Evolutionary conservation across 768 basidiomycete species (phyloP), one percentile per base, ranked within the genome.

Genomic region (Leccinum variicolor): DNA sequence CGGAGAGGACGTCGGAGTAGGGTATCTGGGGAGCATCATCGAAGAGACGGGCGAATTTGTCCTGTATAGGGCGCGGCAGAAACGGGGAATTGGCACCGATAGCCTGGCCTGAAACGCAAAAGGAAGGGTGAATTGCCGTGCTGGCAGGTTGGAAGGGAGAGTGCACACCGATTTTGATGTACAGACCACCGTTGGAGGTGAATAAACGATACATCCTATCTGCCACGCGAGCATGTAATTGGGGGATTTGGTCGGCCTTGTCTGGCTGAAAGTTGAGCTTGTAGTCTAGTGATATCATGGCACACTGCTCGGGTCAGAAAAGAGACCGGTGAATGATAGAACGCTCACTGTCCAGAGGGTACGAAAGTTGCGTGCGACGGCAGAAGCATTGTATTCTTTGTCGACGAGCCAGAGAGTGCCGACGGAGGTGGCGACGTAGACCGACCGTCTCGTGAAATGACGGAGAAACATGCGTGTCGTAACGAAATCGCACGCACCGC

Each of bases 11-110:
- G 53, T 83, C 82, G 1, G 81, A 76, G 68, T 88, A 92, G 9
- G 90, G 84, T 3, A 96, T 85, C 62, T 89, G 88, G 0, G 94
- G 94, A 0, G 94, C 93, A 49, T 90, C 86, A 62, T 96, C 95
- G 63, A 95, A 95, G 3, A 97, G 79, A 57, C 81, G 85, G 2
- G 84, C 81, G 64, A 97, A 94, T 56, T 89, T 90, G 64, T 83
- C 79, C 66, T 93, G 87, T 75, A 94, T 88, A 6, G 93, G 85
- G 57, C 81, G 82, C 0, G 94, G 95, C 7, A 98, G 81, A 1
- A 96, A 70, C 0, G 89, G 89, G 5, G 92, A 87, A 74, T 95
- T 95, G 11, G 90, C 87, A 7, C 87, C 93, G 58, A 92, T 84
- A 4, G 86, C 85, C 71, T 92, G 91, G 5, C 89, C 86, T 78